A percentile compares a stretch with the other conserved stretches of the same genome.
phyloP scores from a whole-genome alignment of 208 protist genomes.

The Angomonas ambiguus region DNA sequence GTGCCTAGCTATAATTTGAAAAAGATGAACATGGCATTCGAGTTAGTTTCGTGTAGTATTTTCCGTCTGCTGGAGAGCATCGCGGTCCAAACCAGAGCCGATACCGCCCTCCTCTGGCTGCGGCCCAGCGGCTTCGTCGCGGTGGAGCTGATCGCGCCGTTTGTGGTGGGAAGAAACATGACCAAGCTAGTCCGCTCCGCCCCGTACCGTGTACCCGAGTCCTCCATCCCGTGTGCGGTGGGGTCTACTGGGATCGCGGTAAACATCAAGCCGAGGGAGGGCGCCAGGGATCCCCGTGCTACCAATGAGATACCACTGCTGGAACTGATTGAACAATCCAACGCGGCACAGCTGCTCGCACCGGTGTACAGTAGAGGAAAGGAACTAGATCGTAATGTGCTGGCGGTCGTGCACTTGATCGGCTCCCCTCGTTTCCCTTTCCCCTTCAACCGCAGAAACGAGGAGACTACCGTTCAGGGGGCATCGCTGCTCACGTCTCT shows the following conservation, averaged over 20 bases:
- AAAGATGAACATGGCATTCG: slow-evolving; percentile 61
- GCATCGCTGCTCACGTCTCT: slow-evolving; percentile 68
- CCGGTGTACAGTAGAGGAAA: slow-evolving; percentile 69
- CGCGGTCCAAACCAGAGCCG: slow-evolving; percentile 64
- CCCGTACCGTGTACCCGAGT: slow-evolving; percentile 71
- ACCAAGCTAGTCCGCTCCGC: slow-evolving; percentile 55
- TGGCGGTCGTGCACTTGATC: slow-evolving; percentile 81
- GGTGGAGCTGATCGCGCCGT: slow-evolving; percentile 79
- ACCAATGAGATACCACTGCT: slow-evolving; percentile 45
- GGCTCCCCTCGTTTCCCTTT: slow-evolving; percentile 65
- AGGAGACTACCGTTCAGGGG: slow-evolving; percentile 66
- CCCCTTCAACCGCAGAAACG: slow-evolving; percentile 79
- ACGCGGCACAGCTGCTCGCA: slow-evolving; percentile 75
- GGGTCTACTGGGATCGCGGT: slow-evolving; percentile 72
- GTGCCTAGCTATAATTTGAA: slow-evolving; percentile 58
- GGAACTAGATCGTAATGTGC: slow-evolving; percentile 17
- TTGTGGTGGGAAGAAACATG: slow-evolving; percentile 76
- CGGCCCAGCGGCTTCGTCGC: slow-evolving; percentile 61
- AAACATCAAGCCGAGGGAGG: slow-evolving; percentile 54
- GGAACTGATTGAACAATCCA: slow-evolving; percentile 65
- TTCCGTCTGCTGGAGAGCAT: slow-evolving; percentile 75
- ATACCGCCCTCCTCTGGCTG: slow-evolving; percentile 77
- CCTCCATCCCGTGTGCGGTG: slow-evolving; percentile 65
- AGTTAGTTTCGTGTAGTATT: slow-evolving; percentile 77
- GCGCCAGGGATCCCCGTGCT: slow-evolving; percentile 13